Percentiles rank a stretch among this genome's conserved stretches.
These are phyloP conservation scores for Ilex asprella DNA, from an alignment of 257 asterid genomes.

Conservation along the genomic window DNA sequence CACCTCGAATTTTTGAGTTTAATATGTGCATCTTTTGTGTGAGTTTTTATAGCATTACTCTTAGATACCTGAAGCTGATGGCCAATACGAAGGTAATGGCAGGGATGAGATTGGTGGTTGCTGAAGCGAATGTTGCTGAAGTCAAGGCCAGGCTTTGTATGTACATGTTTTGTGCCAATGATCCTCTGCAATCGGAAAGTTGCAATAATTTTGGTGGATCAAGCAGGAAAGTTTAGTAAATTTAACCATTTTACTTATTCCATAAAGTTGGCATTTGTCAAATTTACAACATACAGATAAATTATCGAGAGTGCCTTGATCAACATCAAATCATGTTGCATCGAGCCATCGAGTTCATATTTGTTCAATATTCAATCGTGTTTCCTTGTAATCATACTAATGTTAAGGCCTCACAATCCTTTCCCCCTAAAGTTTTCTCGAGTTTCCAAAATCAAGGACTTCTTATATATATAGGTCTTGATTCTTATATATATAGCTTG, in stretches of 20 bases:
- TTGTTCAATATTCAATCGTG: background rate
- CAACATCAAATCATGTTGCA: no score
- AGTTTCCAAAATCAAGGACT: no score
- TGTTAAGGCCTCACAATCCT: no score
- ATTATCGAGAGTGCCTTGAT: no score
- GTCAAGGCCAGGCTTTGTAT: background rate
- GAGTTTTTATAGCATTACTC: background rate
- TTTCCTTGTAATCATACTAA: no score
- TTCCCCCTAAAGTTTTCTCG: no score
- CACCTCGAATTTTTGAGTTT: background rate
- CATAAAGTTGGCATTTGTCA: background rate
- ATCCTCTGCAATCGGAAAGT: background rate
- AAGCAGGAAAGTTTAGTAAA: no score
- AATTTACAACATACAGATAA: no score
- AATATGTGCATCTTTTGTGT: background rate
- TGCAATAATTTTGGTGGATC: background rate
- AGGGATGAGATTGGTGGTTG: constrained; percentile 1
- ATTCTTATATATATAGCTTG: no score
- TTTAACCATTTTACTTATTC: no score
- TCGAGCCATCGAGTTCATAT: background rate
- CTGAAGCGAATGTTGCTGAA: background rate
- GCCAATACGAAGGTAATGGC: background rate
- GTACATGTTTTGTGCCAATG: constrained; percentile 1
- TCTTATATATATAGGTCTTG: no score
- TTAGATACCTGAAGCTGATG: background rate